Conservation (phyloP, 768 basidiomycete species). For the Lentinus tigrinus region DNA sequence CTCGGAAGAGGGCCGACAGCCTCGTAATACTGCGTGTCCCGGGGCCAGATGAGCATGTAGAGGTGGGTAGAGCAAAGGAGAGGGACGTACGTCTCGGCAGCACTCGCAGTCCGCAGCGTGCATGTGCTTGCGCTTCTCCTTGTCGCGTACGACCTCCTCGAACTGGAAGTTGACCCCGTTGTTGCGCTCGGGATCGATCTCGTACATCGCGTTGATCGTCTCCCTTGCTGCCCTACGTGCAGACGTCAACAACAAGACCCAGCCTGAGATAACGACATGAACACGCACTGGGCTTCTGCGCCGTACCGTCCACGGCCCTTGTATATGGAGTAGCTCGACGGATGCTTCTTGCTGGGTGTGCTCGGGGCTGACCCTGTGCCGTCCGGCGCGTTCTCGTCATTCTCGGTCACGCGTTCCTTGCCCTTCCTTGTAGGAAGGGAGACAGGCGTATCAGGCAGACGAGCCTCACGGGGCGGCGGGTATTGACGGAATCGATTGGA, state of each 20-base stretch:
- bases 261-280: conserved; percentile 38
- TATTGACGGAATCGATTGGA: conserved; percentile 1
- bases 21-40: conserved; percentile 66
- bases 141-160: conserved; percentile 73
- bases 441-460: not conserved
- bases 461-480: not conserved
- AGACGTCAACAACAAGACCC: conserved; percentile 32
- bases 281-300: conserved; percentile 16
- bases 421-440: conserved; percentile 3
- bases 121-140: conserved; percentile 60
- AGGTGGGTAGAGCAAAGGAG: not conserved
- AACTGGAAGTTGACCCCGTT: conserved; percentile 65
- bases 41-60: not conserved
- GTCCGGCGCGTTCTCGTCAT: conserved; percentile 10
- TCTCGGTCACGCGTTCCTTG: conserved; percentile 6
- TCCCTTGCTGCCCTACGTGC: conserved; percentile 35
- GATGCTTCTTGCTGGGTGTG: not conserved
- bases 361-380: not conserved
- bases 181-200: conserved; percentile 66
- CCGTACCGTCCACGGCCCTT: conserved; percentile 23
- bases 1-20: conserved; percentile 70
- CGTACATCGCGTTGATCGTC: conserved; percentile 64
- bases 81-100: conserved; percentile 63
- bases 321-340: conserved; percentile 17
- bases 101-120: conserved; percentile 80